Percentiles rank a stretch among this genome's conserved stretches.
Conservation (phyloP, 1,284 basidiomycete genomes). For the Ustilago sp. region DNA sequence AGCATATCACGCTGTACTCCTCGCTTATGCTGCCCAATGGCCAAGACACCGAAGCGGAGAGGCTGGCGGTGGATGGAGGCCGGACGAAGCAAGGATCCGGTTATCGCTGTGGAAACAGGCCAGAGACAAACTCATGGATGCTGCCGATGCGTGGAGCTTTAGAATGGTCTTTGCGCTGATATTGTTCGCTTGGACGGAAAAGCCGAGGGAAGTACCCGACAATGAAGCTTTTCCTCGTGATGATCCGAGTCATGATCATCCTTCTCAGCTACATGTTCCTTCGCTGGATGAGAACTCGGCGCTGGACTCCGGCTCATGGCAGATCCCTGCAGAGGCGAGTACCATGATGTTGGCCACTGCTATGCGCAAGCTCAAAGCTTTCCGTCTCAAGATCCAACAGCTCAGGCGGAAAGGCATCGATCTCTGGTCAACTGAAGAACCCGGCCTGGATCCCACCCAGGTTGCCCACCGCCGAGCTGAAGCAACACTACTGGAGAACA, state of each 20-base stretch:
- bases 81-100: conserved; percentile 37
- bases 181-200: conserved; percentile 50
- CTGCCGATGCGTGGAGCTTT: conserved; percentile 41
- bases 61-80: conserved; percentile 13
- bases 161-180: conserved; percentile 47
- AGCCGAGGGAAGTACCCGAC: conserved; percentile 39
- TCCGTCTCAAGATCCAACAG: conserved; percentile 42
- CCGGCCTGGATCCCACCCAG: conserved; percentile 21
- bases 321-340: conserved; percentile 37
- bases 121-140: conserved; percentile 48
- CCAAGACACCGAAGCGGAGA: conserved; percentile 24
- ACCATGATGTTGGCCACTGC: conserved; percentile 51
- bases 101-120: conserved; percentile 43
- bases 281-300: conserved; percentile 49
- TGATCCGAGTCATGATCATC: conserved; percentile 16
- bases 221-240: conserved; percentile 24
- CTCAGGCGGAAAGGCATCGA: conserved; percentile 40
- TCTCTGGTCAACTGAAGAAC: conserved; percentile 30
- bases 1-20: conserved; percentile 39
- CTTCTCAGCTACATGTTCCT: conserved; percentile 22
- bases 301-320: conserved; percentile 39
- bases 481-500: conserved; percentile 36
- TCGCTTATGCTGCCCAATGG: conserved; percentile 46
- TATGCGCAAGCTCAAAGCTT: conserved; percentile 41
- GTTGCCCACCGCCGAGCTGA: conserved; percentile 22